Conservation (phyloP, 495 filamentous ascomycete genomes). For the Penicillium simplicissimum region DNA sequence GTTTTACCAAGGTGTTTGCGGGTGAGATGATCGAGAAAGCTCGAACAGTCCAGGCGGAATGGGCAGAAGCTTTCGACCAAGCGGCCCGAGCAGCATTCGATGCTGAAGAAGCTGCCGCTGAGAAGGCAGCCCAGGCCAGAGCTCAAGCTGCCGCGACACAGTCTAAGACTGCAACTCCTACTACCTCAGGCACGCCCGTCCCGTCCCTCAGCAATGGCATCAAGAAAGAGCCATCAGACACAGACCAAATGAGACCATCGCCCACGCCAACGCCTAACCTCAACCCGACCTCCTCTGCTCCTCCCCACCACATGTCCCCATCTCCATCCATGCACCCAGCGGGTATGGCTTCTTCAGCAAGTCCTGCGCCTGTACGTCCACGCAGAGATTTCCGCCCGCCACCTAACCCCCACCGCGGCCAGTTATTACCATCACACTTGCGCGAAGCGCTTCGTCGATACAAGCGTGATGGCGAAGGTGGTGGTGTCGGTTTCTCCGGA, state of each 20-base stretch:
- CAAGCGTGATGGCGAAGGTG: slow-evolving; percentile 62
- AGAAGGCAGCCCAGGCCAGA: slow-evolving; percentile 42
- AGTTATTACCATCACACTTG: slow-evolving; percentile 79
- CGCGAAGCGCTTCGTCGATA: slow-evolving; percentile 76
- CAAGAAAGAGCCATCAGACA: slow-evolving; percentile 29
- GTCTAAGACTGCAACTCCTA: slow-evolving; percentile 23
- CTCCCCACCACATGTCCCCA: slow-evolving; percentile 2
- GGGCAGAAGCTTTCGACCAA: slow-evolving; percentile 56
- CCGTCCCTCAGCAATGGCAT: slow-evolving; percentile 20
- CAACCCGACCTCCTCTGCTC: slow-evolving; percentile 17
- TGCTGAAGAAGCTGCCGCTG: slow-evolving; percentile 37
- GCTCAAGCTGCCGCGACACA: slow-evolving; percentile 25
- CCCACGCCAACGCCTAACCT: slow-evolving; percentile 1
- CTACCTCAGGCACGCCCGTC: slow-evolving; percentile 19
- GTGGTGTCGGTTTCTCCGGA: slow-evolving; percentile 71
- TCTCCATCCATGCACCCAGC: slow-evolving; percentile 9
- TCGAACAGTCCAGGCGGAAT: slow-evolving; percentile 75
- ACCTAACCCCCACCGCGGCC: slow-evolving; percentile 59
- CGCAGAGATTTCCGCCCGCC: slow-evolving; percentile 34
- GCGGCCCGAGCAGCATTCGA: slow-evolving; percentile 37
- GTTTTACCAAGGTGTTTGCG: slow-evolving; percentile 80
- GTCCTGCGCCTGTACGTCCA: slow-evolving; percentile 19
- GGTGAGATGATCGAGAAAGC: slow-evolving; percentile 83
- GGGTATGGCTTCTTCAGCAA: background rate
- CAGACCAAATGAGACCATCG: slow-evolving; percentile 7